These are phyloP conservation scores for Hibiscus trionum DNA, from an alignment of 345 rosid species.

Conservation along the genomic window DNA sequence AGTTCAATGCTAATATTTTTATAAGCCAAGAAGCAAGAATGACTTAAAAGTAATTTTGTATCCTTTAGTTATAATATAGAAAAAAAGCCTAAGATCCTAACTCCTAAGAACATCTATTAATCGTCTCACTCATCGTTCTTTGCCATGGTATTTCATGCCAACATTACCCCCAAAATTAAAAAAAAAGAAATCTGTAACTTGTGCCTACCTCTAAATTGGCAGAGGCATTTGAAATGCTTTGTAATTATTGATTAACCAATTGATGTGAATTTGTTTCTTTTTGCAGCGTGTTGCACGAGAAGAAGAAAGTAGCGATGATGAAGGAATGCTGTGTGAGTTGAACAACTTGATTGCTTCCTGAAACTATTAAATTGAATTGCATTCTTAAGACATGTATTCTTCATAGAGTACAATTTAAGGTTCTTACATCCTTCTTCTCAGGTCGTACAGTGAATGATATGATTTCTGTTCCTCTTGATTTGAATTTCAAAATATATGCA, in stretches of 20 bases:
- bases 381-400: not conserved
- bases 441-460: not conserved
- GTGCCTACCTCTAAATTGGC: not conserved
- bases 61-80: not conserved
- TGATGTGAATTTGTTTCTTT: conserved; percentile 13
- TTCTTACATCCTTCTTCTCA: not conserved
- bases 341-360: not conserved
- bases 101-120: not conserved
- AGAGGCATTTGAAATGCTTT: not conserved
- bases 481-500: not conserved
- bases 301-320: conserved; percentile 76
- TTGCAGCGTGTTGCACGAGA: conserved; percentile 49
- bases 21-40: not conserved
- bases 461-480: not conserved
- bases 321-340: conserved; percentile 93
- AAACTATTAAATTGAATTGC: not conserved
- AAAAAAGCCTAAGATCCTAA: not conserved
- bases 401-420: not conserved
- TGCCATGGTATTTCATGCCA: not conserved
- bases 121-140: not conserved
- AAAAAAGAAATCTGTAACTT: not conserved
- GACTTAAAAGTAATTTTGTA: not conserved
- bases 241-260: not conserved
- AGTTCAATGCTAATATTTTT: not conserved
- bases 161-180: not conserved